phyloP scores from a whole-genome alignment of 2,329 filamentous ascomycete genomes.

The Ilyonectria destructans region DNA sequence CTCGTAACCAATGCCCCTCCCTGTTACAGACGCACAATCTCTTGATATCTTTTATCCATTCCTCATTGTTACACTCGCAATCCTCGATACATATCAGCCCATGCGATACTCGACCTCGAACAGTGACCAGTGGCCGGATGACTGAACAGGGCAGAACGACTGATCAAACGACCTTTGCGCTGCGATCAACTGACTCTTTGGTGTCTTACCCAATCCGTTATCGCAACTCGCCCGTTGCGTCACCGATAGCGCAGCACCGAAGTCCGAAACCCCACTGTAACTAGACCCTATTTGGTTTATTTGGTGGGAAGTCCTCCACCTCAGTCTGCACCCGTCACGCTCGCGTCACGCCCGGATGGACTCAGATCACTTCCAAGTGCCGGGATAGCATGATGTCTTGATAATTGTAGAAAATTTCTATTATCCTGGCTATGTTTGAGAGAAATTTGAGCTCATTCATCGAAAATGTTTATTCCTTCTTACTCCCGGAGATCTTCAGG shows the following conservation, averaged over 20 bases:
- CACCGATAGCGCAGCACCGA: constrained; percentile 26
- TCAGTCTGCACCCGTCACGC: constrained; percentile 1
- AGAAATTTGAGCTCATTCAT: too few species aligned
- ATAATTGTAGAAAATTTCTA: too few species aligned
- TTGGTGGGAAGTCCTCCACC: background rate
- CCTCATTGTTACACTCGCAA: background rate
- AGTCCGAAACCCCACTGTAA: constrained; percentile 12
- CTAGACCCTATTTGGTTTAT: constrained; percentile 9
- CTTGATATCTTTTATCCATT: constrained; percentile 11
- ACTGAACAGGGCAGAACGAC: constrained; percentile 12
- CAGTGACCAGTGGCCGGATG: constrained; percentile 23
- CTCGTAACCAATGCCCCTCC: constrained; percentile 8
- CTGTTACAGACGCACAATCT: background rate
- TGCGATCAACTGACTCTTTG: constrained; percentile 27
- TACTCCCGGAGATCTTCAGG: too few species aligned
- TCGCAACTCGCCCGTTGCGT: constrained; percentile 28
- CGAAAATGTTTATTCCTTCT: too few species aligned
- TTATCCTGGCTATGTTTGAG: too few species aligned
- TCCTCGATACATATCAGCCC: background rate
- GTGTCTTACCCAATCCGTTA: constrained; percentile 29
- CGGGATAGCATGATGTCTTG: background rate
- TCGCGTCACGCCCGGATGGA: background rate
- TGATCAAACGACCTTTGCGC: constrained; percentile 28
- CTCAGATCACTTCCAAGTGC: background rate
- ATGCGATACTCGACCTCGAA: constrained; percentile 7